A percentile compares a stretch with the other conserved stretches of the same genome.
Conservation (phyloP, 176 grass and related monocot species). For the Oryza longistaminata region DNA sequence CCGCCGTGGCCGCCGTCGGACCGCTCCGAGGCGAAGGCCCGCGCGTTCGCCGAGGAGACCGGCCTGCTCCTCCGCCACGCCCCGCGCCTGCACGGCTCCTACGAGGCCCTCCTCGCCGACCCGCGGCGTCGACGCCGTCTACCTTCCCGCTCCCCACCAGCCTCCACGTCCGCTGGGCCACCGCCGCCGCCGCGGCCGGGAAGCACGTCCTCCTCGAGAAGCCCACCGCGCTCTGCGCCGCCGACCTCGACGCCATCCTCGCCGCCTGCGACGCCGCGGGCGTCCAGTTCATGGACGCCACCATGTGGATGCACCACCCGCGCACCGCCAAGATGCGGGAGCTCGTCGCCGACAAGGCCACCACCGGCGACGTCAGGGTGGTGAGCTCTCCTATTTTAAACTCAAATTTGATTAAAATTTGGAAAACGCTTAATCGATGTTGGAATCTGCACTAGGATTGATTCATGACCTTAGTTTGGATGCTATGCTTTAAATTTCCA, state of each 20-base stretch:
- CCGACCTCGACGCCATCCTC: conserved; percentile 70
- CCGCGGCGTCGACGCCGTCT: conserved; percentile 70
- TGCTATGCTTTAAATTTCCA: not conserved
- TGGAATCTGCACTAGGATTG: not conserved
- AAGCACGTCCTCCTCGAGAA: conserved; percentile 94
- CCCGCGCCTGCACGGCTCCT: conserved; percentile 55
- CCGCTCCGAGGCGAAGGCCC: conserved; percentile 67
- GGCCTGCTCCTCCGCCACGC: conserved; percentile 1
- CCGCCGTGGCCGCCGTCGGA: conserved; percentile 55
- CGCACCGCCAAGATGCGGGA: conserved; percentile 82
- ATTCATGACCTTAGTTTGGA: not conserved
- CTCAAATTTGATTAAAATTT: not conserved
- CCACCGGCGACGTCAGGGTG: conserved; percentile 58
- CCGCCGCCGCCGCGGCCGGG: conserved; percentile 52
- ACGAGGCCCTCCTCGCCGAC: conserved; percentile 74
- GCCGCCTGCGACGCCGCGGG: conserved; percentile 47
- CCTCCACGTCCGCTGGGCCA: conserved; percentile 74
- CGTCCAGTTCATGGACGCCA: conserved; percentile 88
- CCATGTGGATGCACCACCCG: conserved; percentile 97
- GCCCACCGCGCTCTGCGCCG: conserved; percentile 71
- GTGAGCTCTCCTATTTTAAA: conserved; percentile 33
- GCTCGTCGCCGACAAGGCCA: conserved; percentile 52
- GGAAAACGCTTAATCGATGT: not conserved
- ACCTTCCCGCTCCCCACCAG: conserved; percentile 81
- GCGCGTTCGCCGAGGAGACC: conserved; percentile 60